A percentile compares a stretch with the other conserved stretches of the same genome.
phyloP scores from a whole-genome alignment of 352 stramenopile genomes.

The Sclerospora graminicola region DNA sequence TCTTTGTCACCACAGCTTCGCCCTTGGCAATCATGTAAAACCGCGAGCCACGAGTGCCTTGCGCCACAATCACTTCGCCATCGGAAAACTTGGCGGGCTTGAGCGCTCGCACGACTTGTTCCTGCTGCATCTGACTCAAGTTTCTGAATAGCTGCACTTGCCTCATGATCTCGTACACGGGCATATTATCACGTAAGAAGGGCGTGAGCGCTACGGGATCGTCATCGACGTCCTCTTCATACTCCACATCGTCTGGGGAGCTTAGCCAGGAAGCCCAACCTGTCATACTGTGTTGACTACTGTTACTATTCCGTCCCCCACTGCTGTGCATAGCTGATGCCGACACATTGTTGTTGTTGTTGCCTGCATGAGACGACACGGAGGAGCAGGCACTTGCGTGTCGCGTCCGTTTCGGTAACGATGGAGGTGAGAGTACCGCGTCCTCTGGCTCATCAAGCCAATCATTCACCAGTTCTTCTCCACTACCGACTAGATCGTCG shows the following conservation, averaged over 20 bases:
- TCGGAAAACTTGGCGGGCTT: conserved; percentile 81
- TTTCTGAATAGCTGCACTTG: conserved; percentile 84
- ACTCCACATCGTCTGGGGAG: conserved; percentile 47
- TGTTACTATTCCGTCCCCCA: conserved; percentile 31
- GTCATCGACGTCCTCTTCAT: conserved; percentile 58
- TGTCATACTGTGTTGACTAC: conserved; percentile 49
- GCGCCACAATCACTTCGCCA: conserved; percentile 76
- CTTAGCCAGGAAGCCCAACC: conserved; percentile 58
- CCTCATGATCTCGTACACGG: conserved; percentile 82
- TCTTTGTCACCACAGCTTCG: conserved; percentile 81
- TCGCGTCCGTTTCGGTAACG: conserved; percentile 14
- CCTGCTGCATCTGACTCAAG: conserved; percentile 79
- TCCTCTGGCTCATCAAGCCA: conserved; percentile 71
- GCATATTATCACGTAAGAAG: conserved; percentile 78
- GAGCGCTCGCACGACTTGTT: conserved; percentile 77
- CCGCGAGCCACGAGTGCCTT: conserved; percentile 69
- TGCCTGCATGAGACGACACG: conserved; percentile 33
- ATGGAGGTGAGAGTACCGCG: conserved; percentile 40
- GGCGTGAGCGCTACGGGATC: conserved; percentile 54
- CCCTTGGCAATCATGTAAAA: conserved; percentile 89
- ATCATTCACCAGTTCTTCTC: conserved; percentile 55
- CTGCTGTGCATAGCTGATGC: conserved; percentile 28
- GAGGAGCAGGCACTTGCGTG: conserved; percentile 43
- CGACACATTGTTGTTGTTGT: conserved; percentile 21
- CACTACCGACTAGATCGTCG: conserved; percentile 25